phyloP scores from a whole-genome alignment of 345 rosid genomes.

The Corchorus capsularis region DNA sequence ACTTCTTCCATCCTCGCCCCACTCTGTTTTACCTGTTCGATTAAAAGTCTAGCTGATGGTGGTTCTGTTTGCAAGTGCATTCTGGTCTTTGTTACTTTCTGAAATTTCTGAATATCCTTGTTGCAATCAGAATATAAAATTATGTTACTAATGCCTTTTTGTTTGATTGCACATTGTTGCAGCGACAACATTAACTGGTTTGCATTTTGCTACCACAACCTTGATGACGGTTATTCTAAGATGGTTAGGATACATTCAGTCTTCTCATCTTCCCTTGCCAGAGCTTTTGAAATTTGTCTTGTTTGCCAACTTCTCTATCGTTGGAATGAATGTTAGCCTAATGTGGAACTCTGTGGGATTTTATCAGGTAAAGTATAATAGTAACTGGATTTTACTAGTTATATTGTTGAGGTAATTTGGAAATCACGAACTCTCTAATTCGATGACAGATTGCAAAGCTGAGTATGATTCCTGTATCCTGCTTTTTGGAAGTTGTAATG shows the following conservation, averaged over 20 bases:
- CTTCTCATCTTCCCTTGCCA: conserved; percentile 80
- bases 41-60: background rate
- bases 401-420: background rate
- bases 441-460: conserved; percentile 83
- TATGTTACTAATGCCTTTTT: conserved; percentile 3
- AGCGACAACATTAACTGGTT: conserved; percentile 96
- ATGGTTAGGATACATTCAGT: conserved; percentile 91
- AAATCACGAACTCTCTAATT: conserved; percentile 24
- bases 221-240: conserved; percentile 70
- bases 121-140: background rate
- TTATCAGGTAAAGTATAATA: conserved; percentile 66
- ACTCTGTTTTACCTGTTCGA: background rate
- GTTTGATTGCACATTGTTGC: conserved; percentile 31
- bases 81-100: conserved; percentile 2
- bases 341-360: conserved; percentile 99
- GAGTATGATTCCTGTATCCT: conserved; percentile 97
- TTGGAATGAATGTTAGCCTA: conserved; percentile 98
- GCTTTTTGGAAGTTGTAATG: conserved; percentile 86
- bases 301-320: conserved; percentile 91
- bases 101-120: background rate
- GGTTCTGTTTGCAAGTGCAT: background rate
- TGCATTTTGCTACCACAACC: conserved; percentile 90
- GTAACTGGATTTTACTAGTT: background rate
- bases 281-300: conserved; percentile 84
- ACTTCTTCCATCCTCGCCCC: background rate